Evolutionary conservation across 2,329 filamentous ascomycete genomes (phyloP), one percentile per base, ranked within the genome.

Genomic region (Aspergillus chevalieri): DNA sequence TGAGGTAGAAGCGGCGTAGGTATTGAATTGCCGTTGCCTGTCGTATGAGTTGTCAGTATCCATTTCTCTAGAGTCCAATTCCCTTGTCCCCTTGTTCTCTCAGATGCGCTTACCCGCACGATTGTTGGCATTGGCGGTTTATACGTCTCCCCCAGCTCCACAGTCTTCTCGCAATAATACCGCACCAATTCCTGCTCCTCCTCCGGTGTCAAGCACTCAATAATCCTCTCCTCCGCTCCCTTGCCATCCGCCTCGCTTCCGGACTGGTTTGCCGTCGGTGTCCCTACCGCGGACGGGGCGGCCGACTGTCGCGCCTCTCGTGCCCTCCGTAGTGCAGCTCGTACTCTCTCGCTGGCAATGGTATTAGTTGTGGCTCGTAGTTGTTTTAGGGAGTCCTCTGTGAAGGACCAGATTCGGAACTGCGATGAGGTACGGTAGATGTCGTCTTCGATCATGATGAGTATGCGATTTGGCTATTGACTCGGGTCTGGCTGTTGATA

Each of bases 361-460:
- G 79, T 73, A 71, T 96, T 96, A 28, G 91, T 95, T 57, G 85
- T 85, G 39, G 78, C 74, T 50, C 93, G 87, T 21, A 92, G 79
- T 2, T 84, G 78, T 44, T 79, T 77, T 3, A 98, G 81, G 36
- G 85, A 82, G 3, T 82, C 71, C 2, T 84, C 81, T 0, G 89
- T 89, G 71, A 92, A 97, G 9, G 91, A 95, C 93, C 93, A 98
- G 51, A 94, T 78, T 41, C 87, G 83, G 66, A 84, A 97, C 70
- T 98, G 93, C 43, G 89, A 92, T 0, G 92, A 95, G 46, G 87
- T 81, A 28, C 89, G 84, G 72, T 97, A 98, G 48, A 91, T 79
- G 58, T 89, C 87, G 71, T 98, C 93, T 78, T 98, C 93, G 53
- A 83, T 87, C 82, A 94, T 88, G 53, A 43, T 70, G 56, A 19